Base-by-base conservation (phyloP, 2,329 filamentous ascomycete species). In the Diplodia corticola region DNA sequence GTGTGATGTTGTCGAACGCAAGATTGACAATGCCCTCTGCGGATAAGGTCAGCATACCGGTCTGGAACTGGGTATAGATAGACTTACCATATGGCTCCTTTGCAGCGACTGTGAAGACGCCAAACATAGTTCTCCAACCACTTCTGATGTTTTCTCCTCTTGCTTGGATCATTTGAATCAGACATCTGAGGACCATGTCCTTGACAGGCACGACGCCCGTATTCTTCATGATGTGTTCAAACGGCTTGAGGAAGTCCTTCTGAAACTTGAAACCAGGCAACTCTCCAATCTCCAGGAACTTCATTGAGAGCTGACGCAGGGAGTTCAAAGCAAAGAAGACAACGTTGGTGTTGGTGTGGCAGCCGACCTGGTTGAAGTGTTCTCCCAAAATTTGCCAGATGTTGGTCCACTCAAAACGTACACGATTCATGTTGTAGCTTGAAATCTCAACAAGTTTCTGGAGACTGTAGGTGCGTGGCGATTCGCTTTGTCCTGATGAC, bases 91-190 rank as follows among this genome's bases (percentile, higher is more conserved):
- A 93, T 17, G 91, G 92, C 75, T 98, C 96, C 68, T 90, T 86
- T 20, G 96, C 95, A 30, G 96, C 95, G 44, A 98, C 93, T 1
- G 94, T 97, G 75, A 99, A 99, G 33, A 97, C 94, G 4, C 94
- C 95, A 78, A 99, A 98, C 94, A 99, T 99, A 22, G 96, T 98
- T 75, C 95, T 90, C 95, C 95, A 99, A 5, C 95, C 95, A 46
- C 93, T 97, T 63, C 94, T 89, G 74, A 99, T 99, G 72, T 98
- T 98, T 78, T 97, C 91, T 5, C 96, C 96, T 67, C 92, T 87
- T 35, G 94, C 93, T 80, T 99, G 95, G 55, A 99, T 97, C 96
- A 99, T 99, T 79, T 99, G 96, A 66, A 97, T 96, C 68, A 99
- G 82, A 75, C 96, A 99, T 50, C 94, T 88, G 26, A 99, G 82